Percentiles rank a stretch among this genome's conserved stretches.
These are phyloP conservation scores for Botrytis tulipae DNA, from an alignment of 2,329 filamentous ascomycete species.

Conservation along the genomic window DNA sequence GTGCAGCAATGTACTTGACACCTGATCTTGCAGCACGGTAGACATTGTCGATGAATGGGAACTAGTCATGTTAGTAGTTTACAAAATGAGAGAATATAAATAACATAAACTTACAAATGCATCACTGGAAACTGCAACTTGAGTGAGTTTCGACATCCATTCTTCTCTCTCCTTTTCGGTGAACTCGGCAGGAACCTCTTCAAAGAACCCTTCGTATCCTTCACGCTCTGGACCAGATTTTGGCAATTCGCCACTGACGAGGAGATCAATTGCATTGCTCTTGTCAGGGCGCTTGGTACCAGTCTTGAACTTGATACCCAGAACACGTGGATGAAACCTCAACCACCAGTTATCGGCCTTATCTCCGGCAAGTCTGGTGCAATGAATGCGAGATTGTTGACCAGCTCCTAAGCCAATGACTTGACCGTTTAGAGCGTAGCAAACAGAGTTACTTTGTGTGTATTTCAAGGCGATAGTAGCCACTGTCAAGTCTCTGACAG, in stretches of 20 bases:
- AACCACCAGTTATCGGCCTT: constrained; percentile 99
- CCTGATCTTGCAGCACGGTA: constrained; percentile 87
- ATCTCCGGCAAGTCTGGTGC: constrained; percentile 93
- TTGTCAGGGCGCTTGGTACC: constrained; percentile 95
- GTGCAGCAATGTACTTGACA: constrained; percentile 93
- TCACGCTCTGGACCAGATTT: constrained; percentile 79
- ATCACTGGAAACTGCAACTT: constrained; percentile 88
- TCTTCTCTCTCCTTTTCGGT: constrained; percentile 77
- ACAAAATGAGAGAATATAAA: background rate
- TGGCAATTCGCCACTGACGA: constrained; percentile 87
- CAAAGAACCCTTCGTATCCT: constrained; percentile 85
- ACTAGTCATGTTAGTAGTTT: constrained; percentile 50
- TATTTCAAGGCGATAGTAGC: constrained; percentile 98
- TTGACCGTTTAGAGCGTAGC: constrained; percentile 93
- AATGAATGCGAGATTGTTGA: constrained; percentile 97
- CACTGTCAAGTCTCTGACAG: constrained; percentile 85
- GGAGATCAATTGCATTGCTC: constrained; percentile 95
- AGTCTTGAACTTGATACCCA: constrained; percentile 94
- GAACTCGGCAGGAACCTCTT: constrained; percentile 81
- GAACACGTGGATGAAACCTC: constrained; percentile 88
- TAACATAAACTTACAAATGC: constrained; percentile 71
- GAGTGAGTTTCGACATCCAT: constrained; percentile 78
- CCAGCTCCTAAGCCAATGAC: constrained; percentile 92
- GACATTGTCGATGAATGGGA: constrained; percentile 98
- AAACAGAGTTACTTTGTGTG: constrained; percentile 98